Conservation (phyloP, 768 basidiomycete genomes). For the Suillus bovinus region DNA sequence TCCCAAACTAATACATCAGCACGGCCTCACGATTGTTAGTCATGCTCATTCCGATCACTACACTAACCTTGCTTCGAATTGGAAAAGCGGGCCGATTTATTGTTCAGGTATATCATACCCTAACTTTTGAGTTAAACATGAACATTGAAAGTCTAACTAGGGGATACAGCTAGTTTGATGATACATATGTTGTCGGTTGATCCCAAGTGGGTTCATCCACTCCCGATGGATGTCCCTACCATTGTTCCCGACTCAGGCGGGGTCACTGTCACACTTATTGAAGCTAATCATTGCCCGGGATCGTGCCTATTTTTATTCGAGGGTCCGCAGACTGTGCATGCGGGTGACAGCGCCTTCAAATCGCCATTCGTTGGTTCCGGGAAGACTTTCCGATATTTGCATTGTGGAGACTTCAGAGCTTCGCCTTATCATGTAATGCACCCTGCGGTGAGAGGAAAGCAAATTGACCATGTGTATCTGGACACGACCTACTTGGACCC, state of each 20-base stretch:
- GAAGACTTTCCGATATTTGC: slow-evolving; percentile 82
- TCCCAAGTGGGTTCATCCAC: slow-evolving; percentile 82
- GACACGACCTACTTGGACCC: slow-evolving; percentile 97
- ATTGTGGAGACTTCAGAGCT: slow-evolving; percentile 94
- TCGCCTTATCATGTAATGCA: slow-evolving; percentile 87
- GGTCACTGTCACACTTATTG: slow-evolving; percentile 89
- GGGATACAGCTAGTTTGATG: slow-evolving; percentile 90
- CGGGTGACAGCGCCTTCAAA: slow-evolving; percentile 79
- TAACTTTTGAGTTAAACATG: not conserved
- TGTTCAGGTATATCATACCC: slow-evolving; percentile 59
- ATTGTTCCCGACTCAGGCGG: slow-evolving; percentile 81
- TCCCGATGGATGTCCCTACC: slow-evolving; percentile 78
- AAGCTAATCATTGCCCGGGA: slow-evolving; percentile 98
- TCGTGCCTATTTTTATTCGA: slow-evolving; percentile 94
- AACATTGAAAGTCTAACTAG: slow-evolving; percentile 22
- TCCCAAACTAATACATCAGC: not conserved
- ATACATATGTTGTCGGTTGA: slow-evolving; percentile 90
- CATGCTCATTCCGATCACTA: slow-evolving; percentile 99
- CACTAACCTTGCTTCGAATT: slow-evolving; percentile 84
- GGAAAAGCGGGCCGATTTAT: slow-evolving; percentile 93
- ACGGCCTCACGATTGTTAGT: slow-evolving; percentile 39
- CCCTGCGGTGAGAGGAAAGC: slow-evolving; percentile 78
- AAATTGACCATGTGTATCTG: slow-evolving; percentile 85
- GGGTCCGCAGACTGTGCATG: slow-evolving; percentile 85
- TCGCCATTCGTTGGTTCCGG: slow-evolving; percentile 70